Conservation (phyloP, 1,284 basidiomycete genomes). For the Trametes hirsuta region DNA sequence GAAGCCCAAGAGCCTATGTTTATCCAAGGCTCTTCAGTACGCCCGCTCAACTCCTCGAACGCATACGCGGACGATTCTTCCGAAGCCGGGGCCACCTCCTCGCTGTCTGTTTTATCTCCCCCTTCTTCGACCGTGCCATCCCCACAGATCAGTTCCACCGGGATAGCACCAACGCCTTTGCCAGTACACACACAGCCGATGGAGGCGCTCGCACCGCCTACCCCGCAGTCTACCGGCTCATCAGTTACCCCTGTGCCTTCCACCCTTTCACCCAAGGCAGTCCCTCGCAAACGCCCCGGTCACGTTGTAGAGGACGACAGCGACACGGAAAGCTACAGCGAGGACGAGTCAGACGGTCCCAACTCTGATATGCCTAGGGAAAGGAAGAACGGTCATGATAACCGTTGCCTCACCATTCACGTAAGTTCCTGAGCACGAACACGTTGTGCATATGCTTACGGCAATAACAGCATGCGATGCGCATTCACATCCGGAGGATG, state of each 20-base stretch:
- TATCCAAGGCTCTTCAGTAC: constrained; percentile 45
- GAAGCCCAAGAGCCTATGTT: constrained; percentile 34
- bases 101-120: background rate
- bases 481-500: constrained; percentile 57
- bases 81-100: background rate
- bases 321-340: constrained; percentile 33
- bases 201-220: constrained; percentile 6
- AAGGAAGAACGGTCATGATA: constrained; percentile 62
- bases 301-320: constrained; percentile 31
- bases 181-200: background rate
- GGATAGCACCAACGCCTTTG: background rate
- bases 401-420: constrained; percentile 64
- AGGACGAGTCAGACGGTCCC: constrained; percentile 37
- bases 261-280: constrained; percentile 16
- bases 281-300: constrained; percentile 36
- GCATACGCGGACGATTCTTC: background rate
- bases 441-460: constrained; percentile 5
- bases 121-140: background rate
- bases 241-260: constrained; percentile 1
- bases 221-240: constrained; percentile 13
- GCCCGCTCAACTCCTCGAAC: constrained; percentile 22
- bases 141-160: background rate
- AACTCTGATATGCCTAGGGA: constrained; percentile 41
- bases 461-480: constrained; percentile 64
- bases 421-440: constrained; percentile 38